Percentiles rank a stretch among this genome's conserved stretches.
Conservation (phyloP, 495 filamentous ascomycete species). For the Penicillium alfredii region DNA sequence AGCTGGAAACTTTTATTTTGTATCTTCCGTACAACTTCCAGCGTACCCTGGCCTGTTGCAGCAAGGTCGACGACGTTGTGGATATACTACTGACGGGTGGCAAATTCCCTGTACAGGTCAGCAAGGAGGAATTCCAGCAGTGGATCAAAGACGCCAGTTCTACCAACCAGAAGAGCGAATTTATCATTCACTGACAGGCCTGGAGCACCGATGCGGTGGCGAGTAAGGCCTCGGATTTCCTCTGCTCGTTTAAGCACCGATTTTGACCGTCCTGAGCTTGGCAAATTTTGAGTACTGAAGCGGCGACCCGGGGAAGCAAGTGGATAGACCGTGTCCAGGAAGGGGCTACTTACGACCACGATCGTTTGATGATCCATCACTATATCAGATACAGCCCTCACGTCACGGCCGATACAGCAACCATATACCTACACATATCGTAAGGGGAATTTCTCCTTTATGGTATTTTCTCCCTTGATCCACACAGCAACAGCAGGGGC, state of each 20-base stretch:
- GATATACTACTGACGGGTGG: conserved; percentile 2
- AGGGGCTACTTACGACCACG: no score
- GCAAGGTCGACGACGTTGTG: conserved; percentile 4
- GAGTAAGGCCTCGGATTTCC: conserved; percentile 3
- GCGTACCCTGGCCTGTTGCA: conserved; percentile 3
- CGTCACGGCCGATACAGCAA: no score
- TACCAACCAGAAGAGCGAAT: conserved; percentile 1
- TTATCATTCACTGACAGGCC: conserved; percentile 4
- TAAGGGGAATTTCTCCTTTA: no score
- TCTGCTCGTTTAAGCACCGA: conserved; percentile 4
- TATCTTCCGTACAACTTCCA: conserved; percentile 4
- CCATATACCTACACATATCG: no score
- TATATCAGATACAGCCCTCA: no score
- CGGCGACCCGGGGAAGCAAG: no score
- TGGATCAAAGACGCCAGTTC: conserved; percentile 2
- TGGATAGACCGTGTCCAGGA: no score
- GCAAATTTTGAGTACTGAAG: no score
- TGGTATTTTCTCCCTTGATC: no score
- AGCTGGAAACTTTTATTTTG: conserved; percentile 5
- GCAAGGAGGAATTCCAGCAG: background rate
- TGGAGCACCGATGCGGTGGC: no score
- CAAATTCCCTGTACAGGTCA: conserved; percentile 2
- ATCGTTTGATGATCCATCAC: no score
- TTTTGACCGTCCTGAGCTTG: background rate
- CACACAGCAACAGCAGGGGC: no score